A percentile compares a stretch with the other conserved stretches of the same genome.
These are phyloP conservation scores for Lachnellula subtilissima DNA, from an alignment of 2,329 filamentous ascomycete genomes.

Conservation along the genomic window DNA sequence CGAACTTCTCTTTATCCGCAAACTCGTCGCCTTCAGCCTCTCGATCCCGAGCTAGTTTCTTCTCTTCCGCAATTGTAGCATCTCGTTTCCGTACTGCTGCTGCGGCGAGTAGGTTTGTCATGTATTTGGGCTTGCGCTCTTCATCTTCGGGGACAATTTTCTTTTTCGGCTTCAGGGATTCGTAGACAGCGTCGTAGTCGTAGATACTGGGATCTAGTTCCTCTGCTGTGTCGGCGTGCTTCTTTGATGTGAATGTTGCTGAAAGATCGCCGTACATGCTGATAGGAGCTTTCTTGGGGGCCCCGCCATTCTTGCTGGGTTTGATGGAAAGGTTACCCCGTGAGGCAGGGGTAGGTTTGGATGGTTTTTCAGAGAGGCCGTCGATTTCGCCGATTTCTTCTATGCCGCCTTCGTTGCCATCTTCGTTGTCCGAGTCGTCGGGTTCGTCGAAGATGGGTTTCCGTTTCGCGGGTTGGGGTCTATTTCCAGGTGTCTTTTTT, in stretches of 20 bases:
- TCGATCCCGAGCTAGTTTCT: constrained; percentile 70
- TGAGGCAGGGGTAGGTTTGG: constrained; percentile 25
- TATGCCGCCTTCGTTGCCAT: constrained; percentile 35
- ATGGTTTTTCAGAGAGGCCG: constrained; percentile 39
- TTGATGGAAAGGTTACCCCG: constrained; percentile 31
- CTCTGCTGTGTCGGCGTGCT: constrained; percentile 59
- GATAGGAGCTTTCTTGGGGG: constrained; percentile 37
- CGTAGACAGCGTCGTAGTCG: constrained; percentile 81
- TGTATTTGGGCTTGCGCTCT: constrained; percentile 70
- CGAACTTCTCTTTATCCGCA: constrained; percentile 79
- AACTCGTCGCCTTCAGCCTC: constrained; percentile 78
- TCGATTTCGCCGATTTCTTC: constrained; percentile 60
- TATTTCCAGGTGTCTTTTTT: constrained; percentile 52
- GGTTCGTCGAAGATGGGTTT: constrained; percentile 57
- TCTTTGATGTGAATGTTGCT: constrained; percentile 56
- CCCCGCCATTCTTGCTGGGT: constrained; percentile 28
- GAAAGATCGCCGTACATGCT: constrained; percentile 62
- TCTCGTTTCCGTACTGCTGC: constrained; percentile 75
- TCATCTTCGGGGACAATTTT: constrained; percentile 49
- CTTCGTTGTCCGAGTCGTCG: constrained; percentile 52
- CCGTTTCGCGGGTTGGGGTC: constrained; percentile 45
- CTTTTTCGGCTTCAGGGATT: constrained; percentile 65
- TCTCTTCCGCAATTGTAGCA: constrained; percentile 72
- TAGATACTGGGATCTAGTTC: constrained; percentile 70
- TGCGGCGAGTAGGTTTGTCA: constrained; percentile 66